Base-by-base conservation (phyloP, 2,329 filamentous ascomycete genomes). In the Madurella mycetomatis region DNA sequence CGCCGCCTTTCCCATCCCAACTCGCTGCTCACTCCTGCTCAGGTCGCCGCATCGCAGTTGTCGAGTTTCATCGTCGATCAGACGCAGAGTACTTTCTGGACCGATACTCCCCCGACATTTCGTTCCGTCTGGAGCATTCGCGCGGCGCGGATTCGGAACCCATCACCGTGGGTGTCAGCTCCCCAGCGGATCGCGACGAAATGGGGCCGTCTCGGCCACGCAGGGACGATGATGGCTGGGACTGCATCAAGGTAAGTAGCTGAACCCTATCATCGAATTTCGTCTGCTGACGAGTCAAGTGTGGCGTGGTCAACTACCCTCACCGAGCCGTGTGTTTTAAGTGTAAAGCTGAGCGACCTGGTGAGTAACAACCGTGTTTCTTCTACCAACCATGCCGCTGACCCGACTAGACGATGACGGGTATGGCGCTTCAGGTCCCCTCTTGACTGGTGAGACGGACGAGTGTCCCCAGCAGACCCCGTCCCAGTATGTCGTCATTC, bases 401-500 rank as follows among this genome's bases (percentile, higher is more conserved):
- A 60, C 41, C 16, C 2, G 13, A 32, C 17, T 18, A 62, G 59
- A 63, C 32, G 55, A 61, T 30, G 61, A 62, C 32, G 54, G 54
- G 31, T 58, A 62, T 40, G 49, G 53, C 47, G 55, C 58, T 12
- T 56, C 61, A 3, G 72, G 72, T 7, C 72, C 71, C 48, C 67
- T 69, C 37, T 59, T 75, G 13, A 74, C 73, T 31, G 73, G 73
- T 49, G 72, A 74, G 60, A 73, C 72, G 18, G 73, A 76, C 51
- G 72, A 74, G 57, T 71, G 69, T 49, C 69, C 72, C 45, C 67
- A 75, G 51, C 66, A 85, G 54, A 70, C 79, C 0, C 81, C 85
- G 1, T 90, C 88, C 1, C 88, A 91, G 61, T 90, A 92, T 60
- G 72, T 94, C 17, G 81, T 94, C 4, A 76, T 94, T 19, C 84